These are phyloP conservation scores for Cutaneotrichosporon cutaneum DNA, from an alignment of 1,284 basidiomycete species.

Conservation along the genomic window DNA sequence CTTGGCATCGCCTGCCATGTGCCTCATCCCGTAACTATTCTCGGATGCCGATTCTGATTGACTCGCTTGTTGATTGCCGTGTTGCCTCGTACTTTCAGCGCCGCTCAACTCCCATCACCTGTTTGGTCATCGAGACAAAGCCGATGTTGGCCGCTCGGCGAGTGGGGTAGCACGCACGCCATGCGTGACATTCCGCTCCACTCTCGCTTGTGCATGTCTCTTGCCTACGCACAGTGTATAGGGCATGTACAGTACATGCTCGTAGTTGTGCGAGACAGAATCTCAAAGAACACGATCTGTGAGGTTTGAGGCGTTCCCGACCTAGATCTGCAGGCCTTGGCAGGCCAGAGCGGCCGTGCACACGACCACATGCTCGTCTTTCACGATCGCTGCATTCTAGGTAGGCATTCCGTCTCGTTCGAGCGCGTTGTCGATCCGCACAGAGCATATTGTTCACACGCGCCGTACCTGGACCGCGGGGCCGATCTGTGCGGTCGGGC, in stretches of 20 bases:
- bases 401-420: neutral
- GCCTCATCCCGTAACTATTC: neutral
- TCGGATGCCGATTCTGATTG: constrained; percentile 1
- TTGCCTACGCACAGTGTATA: neutral
- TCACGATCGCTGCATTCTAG: neutral
- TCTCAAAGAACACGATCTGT: no score
- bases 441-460: neutral
- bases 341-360: neutral
- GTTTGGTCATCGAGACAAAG: neutral
- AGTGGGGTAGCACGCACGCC: neutral
- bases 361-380: neutral
- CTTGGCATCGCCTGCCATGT: neutral
- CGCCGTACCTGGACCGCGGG: neutral
- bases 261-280: neutral
- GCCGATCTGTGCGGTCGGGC: neutral
- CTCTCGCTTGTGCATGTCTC: neutral
- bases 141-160: neutral
- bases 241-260: neutral
- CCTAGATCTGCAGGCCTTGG: no score
- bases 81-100: neutral
- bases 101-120: constrained; percentile 1
- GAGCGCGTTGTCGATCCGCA: neutral
- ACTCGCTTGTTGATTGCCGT: constrained; percentile 6
- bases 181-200: neutral
- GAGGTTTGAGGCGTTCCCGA: no score